A percentile compares a stretch with the other conserved stretches of the same genome.
These are phyloP conservation scores for Oemleria cerasiformis DNA, from an alignment of 306 rosid species.

Conservation along the genomic window DNA sequence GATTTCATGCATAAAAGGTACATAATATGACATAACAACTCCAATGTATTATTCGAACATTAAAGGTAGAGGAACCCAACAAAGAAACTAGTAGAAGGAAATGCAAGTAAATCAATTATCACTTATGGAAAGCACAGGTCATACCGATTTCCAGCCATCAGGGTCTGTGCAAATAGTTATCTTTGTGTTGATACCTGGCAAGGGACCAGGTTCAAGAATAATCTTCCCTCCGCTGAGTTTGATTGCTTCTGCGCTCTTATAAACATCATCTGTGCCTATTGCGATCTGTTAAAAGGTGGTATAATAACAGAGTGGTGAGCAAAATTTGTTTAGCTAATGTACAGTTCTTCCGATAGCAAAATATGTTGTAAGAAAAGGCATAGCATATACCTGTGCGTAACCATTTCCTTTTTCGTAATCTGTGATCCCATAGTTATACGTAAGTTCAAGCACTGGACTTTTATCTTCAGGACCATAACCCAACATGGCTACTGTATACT, in stretches of 20 bases:
- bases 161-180: slow-evolving; percentile 75
- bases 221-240: slow-evolving; percentile 67
- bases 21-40: neutral
- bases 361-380: slow-evolving; percentile 2
- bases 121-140: slow-evolving; percentile 11
- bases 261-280: slow-evolving; percentile 76
- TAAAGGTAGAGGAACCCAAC: neutral
- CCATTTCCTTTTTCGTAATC: slow-evolving; percentile 72
- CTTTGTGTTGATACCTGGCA: slow-evolving; percentile 66
- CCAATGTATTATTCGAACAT: neutral
- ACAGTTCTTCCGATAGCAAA: neutral
- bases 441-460: slow-evolving; percentile 58
- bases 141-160: slow-evolving; percentile 85
- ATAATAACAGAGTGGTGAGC: neutral
- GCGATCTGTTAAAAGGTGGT: slow-evolving; percentile 45
- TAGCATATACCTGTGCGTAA: slow-evolving; percentile 63
- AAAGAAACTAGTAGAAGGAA: neutral
- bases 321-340: neutral
- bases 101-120: neutral
- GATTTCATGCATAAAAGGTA: neutral
- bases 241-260: slow-evolving; percentile 67
- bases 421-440: slow-evolving; percentile 64
- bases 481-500: slow-evolving; percentile 57
- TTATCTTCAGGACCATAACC: slow-evolving; percentile 80
- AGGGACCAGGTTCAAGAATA: slow-evolving; percentile 65